Percentiles rank a stretch among this genome's conserved stretches.
phyloP scores from a whole-genome alignment of 2,329 filamentous ascomycete genomes.

The Colletotrichum sp. region DNA sequence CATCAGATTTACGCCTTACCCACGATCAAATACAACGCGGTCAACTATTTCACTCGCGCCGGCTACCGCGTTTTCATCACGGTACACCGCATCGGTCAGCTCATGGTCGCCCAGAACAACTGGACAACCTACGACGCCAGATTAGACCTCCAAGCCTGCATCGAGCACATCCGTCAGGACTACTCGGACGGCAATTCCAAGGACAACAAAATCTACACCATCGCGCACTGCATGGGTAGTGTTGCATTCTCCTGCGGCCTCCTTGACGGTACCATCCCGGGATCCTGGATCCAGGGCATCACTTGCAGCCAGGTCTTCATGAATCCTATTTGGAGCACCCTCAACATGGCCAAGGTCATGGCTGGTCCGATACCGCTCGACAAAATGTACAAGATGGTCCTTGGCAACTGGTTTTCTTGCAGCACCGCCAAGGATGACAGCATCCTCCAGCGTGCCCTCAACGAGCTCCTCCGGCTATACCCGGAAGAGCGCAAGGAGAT shows the following conservation, averaged over 20 bases:
- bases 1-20: constrained; percentile 68
- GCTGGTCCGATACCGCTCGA: constrained; percentile 55
- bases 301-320: constrained; percentile 68
- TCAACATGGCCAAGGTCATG: constrained; percentile 62
- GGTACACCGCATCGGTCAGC: constrained; percentile 62
- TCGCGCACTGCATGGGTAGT: constrained; percentile 69
- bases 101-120: constrained; percentile 52
- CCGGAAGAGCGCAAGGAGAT: constrained; percentile 60
- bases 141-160: constrained; percentile 61
- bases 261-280: constrained; percentile 64
- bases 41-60: constrained; percentile 66
- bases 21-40: constrained; percentile 66
- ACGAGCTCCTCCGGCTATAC: constrained; percentile 63
- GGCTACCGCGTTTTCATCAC: constrained; percentile 66
- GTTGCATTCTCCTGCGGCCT: constrained; percentile 64
- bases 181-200: constrained; percentile 31
- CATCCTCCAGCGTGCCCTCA: constrained; percentile 54
- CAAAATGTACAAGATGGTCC: constrained; percentile 49
- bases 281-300: constrained; percentile 62
- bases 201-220: constrained; percentile 55
- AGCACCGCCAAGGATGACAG: constrained; percentile 50
- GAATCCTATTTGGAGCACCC: constrained; percentile 62
- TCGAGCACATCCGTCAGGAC: constrained; percentile 54
- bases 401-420: constrained; percentile 62
- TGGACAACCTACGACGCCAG: constrained; percentile 67